Conservation (phyloP, 2,329 filamentous ascomycete genomes). For the Botryosphaeria agaves region DNA sequence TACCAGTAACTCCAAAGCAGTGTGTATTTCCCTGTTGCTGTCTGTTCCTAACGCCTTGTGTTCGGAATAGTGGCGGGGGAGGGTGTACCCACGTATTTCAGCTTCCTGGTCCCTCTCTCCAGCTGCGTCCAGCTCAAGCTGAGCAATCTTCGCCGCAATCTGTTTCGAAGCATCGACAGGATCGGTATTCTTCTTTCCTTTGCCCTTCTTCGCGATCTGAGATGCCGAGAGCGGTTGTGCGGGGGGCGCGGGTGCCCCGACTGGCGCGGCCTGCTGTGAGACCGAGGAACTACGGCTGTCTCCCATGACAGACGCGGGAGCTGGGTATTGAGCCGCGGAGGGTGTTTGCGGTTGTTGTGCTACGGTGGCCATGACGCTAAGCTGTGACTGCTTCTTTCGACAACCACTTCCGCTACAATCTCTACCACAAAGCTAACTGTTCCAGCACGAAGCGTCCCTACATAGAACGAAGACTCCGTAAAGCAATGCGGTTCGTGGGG, state of each 20-base stretch:
- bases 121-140: constrained; percentile 82
- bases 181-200: constrained; percentile 70
- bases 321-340: constrained; percentile 6
- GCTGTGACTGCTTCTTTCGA: neutral
- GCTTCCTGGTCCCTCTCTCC: constrained; percentile 90
- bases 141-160: constrained; percentile 82
- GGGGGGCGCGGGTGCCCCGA: no score
- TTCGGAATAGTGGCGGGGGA: no score
- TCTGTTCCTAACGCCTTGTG: no score
- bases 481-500: no score
- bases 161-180: constrained; percentile 82
- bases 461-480: no score
- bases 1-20: no score
- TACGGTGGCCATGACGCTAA: constrained; percentile 14
- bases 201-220: constrained; percentile 67
- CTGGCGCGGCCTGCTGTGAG: constrained; percentile 27
- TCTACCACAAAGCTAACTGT: no score
- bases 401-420: no score
- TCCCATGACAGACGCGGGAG: constrained; percentile 14
- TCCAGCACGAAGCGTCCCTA: no score
- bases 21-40: no score
- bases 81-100: constrained; percentile 62
- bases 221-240: no score
- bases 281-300: constrained; percentile 12
- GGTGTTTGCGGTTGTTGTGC: constrained; percentile 10